Conservation (phyloP, 164 flowering plant genomes). For the Macadamia tetraphylla region DNA sequence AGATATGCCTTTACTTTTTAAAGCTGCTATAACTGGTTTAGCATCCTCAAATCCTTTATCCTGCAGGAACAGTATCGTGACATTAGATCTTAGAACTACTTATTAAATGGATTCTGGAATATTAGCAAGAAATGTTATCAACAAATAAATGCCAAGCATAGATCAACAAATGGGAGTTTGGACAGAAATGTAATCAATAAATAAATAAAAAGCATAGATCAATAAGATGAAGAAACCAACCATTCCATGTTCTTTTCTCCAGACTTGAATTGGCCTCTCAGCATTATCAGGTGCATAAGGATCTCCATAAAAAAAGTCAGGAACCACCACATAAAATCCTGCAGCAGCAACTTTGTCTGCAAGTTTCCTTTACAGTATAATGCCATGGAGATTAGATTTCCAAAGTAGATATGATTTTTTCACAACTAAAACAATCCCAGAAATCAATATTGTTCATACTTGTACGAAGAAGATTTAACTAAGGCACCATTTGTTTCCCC, state of each 20-base stretch:
- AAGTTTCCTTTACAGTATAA: constrained; percentile 40
- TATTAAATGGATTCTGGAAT: too few species aligned
- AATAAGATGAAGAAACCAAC: constrained; percentile 28
- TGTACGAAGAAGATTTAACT: too few species aligned
- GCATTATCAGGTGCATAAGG: constrained; percentile 34
- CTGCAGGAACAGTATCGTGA: constrained; percentile 18
- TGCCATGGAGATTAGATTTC: constrained; percentile 2
- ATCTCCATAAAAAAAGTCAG: constrained; percentile 61
- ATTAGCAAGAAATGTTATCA: background rate
- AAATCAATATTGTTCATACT: background rate
- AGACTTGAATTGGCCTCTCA: constrained; percentile 27
- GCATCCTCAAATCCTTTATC: constrained; percentile 57
- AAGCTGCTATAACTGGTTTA: constrained; percentile 35
- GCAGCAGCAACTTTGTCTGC: constrained; percentile 69
- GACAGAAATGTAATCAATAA: too few species aligned
- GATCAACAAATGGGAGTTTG: background rate
- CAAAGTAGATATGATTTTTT: background rate
- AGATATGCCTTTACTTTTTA: too few species aligned
- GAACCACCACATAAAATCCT: constrained; percentile 59
- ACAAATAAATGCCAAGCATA: background rate
- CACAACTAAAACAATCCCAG: background rate
- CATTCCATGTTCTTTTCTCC: constrained; percentile 51
- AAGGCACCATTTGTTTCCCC: too few species aligned
- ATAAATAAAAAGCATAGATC: background rate
- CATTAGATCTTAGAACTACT: background rate